A percentile compares a stretch with the other conserved stretches of the same genome.
phyloP scores from a whole-genome alignment of 1,284 basidiomycete species.

The Rhodotorula sp. region DNA sequence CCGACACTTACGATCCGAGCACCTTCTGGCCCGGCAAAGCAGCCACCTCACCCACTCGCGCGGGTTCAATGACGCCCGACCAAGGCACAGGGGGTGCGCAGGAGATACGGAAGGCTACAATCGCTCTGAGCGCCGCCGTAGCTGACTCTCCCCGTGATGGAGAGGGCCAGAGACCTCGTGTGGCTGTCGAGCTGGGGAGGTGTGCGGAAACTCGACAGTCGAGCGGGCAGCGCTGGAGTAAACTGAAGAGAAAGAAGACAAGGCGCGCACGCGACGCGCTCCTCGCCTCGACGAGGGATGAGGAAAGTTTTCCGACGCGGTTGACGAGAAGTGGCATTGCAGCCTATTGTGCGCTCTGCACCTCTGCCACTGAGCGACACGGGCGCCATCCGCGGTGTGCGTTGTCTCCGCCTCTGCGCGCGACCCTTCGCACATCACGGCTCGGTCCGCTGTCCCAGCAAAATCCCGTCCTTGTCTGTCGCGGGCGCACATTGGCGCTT shows the following conservation, averaged over 20 bases:
- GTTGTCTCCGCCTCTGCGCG: too few relatives aligned
- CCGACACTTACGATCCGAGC: slow-evolving; percentile 4
- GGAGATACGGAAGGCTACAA: slow-evolving; percentile 1
- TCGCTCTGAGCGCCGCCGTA: neutral
- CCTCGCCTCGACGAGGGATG: neutral
- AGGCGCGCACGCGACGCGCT: neutral
- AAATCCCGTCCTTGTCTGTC: too few relatives aligned
- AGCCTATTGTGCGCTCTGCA: too few relatives aligned
- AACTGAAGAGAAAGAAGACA: neutral
- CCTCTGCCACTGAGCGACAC: too few relatives aligned
- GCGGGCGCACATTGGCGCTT: too few relatives aligned
- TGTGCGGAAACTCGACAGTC: neutral
- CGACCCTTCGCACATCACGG: too few relatives aligned
- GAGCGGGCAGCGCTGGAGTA: slow-evolving; percentile 4
- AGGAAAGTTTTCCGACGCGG: neutral
- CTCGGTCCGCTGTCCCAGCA: too few relatives aligned
- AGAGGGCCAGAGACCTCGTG: neutral
- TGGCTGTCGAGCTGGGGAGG: neutral
- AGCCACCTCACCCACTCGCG: too few relatives aligned
- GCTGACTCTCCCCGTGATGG: neutral
- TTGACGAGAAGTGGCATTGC: too few relatives aligned
- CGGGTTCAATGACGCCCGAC: too few relatives aligned
- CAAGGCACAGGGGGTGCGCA: neutral
- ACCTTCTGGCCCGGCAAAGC: slow-evolving; percentile 2
- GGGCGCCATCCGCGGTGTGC: too few relatives aligned